These are phyloP conservation scores for Dryadomyces quercus-mongolicae DNA, from an alignment of 2,329 filamentous ascomycete species.

Conservation along the genomic window DNA sequence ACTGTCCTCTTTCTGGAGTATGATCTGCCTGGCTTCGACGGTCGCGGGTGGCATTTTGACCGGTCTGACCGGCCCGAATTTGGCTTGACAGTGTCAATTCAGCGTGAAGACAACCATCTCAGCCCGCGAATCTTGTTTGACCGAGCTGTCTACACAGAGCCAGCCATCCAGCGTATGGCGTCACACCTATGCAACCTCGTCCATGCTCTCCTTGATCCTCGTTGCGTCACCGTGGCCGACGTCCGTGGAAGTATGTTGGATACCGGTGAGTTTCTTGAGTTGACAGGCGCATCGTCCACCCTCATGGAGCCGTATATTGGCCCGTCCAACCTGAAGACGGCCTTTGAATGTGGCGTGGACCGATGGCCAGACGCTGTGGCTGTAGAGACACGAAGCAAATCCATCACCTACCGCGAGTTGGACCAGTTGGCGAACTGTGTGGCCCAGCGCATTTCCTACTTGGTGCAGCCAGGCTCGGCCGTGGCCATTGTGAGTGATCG, in stretches of 20 bases:
- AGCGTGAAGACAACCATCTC: neutral
- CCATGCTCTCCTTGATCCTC: neutral
- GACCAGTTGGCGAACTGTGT: neutral
- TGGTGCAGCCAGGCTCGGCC: constrained; percentile 11
- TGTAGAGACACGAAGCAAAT: neutral
- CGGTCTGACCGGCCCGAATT: neutral
- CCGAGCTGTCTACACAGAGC: neutral
- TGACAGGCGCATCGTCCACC: neutral
- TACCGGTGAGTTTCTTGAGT: neutral
- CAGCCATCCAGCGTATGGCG: neutral
- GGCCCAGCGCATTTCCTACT: neutral
- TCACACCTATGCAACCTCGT: neutral
- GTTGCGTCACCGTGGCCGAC: neutral
- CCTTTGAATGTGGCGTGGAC: neutral
- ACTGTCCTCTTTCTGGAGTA: neutral
- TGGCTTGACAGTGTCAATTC: neutral
- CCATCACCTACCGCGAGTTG: neutral
- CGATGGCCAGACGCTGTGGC: neutral
- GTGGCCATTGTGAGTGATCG: constrained; percentile 22
- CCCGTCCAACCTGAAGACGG: neutral
- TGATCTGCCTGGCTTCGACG: neutral
- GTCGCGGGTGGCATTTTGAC: neutral
- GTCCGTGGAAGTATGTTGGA: neutral
- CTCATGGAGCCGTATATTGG: neutral
- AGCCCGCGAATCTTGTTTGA: neutral